Conservation (phyloP, 345 rosid species). For the Acer negundo region DNA sequence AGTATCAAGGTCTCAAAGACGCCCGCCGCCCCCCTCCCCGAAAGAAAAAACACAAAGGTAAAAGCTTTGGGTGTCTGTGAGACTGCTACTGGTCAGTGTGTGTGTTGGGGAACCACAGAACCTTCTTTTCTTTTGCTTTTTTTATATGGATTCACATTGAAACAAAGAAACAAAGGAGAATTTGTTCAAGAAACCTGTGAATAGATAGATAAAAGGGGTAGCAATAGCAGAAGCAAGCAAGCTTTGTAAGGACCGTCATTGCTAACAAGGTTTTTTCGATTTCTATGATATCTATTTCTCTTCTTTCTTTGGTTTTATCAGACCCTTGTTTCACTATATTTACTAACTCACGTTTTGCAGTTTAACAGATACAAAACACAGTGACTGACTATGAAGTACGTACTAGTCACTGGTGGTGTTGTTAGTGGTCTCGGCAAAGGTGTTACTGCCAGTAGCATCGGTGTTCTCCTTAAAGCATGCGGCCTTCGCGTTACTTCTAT, state of each 20-base stretch:
- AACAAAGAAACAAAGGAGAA: neutral
- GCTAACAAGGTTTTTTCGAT: slow-evolving; percentile 25
- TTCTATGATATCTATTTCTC: slow-evolving; percentile 18
- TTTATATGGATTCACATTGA: slow-evolving; percentile 4
- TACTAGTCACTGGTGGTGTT: slow-evolving; percentile 80
- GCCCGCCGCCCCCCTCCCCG: slow-evolving; percentile 20
- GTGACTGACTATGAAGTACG: slow-evolving; percentile 61
- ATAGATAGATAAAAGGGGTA: neutral
- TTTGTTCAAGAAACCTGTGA: neutral
- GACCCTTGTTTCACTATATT: neutral
- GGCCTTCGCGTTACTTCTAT: slow-evolving; percentile 82
- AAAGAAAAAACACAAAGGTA: slow-evolving; percentile 6
- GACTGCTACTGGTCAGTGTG: neutral
- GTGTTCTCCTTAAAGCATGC: slow-evolving; percentile 75
- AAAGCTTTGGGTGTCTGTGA: neutral
- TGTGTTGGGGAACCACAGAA: neutral
- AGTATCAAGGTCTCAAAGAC: neutral
- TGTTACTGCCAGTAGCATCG: slow-evolving; percentile 86
- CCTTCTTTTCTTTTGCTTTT: neutral
- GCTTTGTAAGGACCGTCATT: slow-evolving; percentile 29
- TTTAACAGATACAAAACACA: neutral
- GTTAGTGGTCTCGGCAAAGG: slow-evolving; percentile 89
- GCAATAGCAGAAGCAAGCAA: neutral
- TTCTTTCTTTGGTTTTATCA: slow-evolving; percentile 27
- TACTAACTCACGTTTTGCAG: neutral